Base-by-base conservation (phyloP, 805 yeast species). In the Hanseniaspora nectarophila region DNA sequence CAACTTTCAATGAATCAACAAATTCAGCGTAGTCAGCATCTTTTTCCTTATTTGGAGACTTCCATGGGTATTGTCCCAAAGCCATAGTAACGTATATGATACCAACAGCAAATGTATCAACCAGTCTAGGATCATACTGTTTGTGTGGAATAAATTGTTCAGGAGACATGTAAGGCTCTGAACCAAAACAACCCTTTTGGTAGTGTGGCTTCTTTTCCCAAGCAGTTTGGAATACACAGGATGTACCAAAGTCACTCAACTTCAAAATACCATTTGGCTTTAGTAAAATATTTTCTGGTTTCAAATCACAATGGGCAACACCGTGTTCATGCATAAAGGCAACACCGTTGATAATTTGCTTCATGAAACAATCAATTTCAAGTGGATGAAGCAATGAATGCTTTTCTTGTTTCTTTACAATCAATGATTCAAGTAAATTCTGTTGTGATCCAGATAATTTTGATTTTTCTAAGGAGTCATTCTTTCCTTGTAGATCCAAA, bases 131-230 rank as follows among this genome's bases (percentile, higher is more conserved):
- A 58, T 86, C 95, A 60, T 83, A 84, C 45, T 70, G 69, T 43
- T 70, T 72, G 43, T 73, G 71, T 5, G 68, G 64, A 18, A 63
- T 61, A 61, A 77, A 84, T 65, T 89, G 95, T 62, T 88, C 97
- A 0, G 97, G 97, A 0, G 96, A 85, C 63, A 87, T 86, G 66
- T 86, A 89, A 1, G 96, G 92, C 54, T 81, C 90, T 1, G 94
- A 82, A 2, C 97, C 97, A 60, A 89, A 77, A 5, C 82, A 75
- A n/a, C 95, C 95, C 21, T 70, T 66, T 32, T 81, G 75, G 49
- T 76, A 71, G 60, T 82, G 88, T 37, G 79, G 77, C 46, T 81
- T 81, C 52, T 71, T 72, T 60, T 86, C 95, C 94, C 95, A 89
- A 3, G 88, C 86, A 51, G 95, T 87, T 56, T 85, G 78, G 65